Evolutionary conservation across 306 rosid genomes (phyloP).

Genomic region (Ochetophila trinervis): DNA sequence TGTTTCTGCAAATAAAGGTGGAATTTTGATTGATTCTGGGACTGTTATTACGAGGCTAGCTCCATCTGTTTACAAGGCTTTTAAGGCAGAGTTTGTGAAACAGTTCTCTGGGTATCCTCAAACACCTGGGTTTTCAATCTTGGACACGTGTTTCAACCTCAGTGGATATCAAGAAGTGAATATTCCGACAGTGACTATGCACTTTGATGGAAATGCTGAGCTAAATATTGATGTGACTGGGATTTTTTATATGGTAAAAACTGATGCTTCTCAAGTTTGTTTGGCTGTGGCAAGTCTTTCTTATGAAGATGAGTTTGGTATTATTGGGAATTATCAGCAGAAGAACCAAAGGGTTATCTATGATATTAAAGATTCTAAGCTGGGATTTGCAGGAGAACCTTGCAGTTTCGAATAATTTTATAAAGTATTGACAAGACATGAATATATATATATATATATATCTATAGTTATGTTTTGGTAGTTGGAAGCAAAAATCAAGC

Average conservation of each 20-base stretch:
- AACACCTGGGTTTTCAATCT: slow-evolving; percentile 59
- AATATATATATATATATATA: background rate
- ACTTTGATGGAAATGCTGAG: slow-evolving; percentile 60
- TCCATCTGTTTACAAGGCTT: slow-evolving; percentile 61
- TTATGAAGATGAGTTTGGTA: slow-evolving; percentile 45
- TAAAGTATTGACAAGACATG: background rate
- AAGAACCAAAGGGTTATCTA: slow-evolving; percentile 86
- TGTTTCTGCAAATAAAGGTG: background rate
- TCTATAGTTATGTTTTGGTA: slow-evolving; percentile 8
- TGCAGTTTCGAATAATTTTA: slow-evolving; percentile 56
- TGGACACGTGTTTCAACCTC: slow-evolving; percentile 79
- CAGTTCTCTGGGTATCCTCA: slow-evolving; percentile 59
- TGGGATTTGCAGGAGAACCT: slow-evolving; percentile 76
- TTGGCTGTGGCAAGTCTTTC: slow-evolving; percentile 70
- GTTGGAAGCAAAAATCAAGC: slow-evolving; percentile 13
- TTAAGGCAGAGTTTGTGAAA: slow-evolving; percentile 61
- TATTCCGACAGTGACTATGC: slow-evolving; percentile 49
- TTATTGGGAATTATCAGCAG: slow-evolving; percentile 86
- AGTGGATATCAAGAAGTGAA: slow-evolving; percentile 48
- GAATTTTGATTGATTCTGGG: slow-evolving; percentile 72
- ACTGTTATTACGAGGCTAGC: slow-evolving; percentile 73
- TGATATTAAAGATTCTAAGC: slow-evolving; percentile 52
- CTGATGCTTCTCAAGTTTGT: slow-evolving; percentile 72
- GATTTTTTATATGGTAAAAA: slow-evolving; percentile 48
- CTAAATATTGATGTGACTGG: slow-evolving; percentile 59